Conservation (phyloP, 352 stramenopile species). For the Phytophthora foliorum region DNA sequence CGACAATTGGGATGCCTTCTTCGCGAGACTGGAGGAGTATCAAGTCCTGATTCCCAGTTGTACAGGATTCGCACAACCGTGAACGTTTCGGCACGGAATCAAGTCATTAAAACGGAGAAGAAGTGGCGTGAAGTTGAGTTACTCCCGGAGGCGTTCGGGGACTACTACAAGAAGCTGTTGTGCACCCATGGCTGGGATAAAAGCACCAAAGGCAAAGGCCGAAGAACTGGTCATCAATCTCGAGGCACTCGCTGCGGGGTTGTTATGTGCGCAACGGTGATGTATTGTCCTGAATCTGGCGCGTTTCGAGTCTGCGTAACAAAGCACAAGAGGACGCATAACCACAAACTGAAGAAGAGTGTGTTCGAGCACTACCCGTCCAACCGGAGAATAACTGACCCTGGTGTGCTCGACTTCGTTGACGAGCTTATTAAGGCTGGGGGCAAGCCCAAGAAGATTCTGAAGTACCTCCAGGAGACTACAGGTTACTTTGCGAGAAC, state of each 20-base stretch:
- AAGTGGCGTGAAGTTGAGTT: conserved; percentile 1
- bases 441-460: background rate
- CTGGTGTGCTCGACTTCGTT: conserved; percentile 7
- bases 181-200: conserved; percentile 10
- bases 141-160: background rate
- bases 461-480: background rate
- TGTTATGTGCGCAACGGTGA: background rate
- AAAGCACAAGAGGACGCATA: conserved; percentile 7
- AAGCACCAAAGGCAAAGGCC: background rate
- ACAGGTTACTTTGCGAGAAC: background rate
- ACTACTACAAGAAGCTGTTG: conserved; percentile 12
- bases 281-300: background rate
- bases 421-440: background rate
- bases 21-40: background rate
- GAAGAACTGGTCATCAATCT: background rate
- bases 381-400: background rate
- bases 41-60: background rate
- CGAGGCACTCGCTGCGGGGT: background rate
- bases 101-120: conserved; percentile 2
- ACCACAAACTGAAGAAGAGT: background rate
- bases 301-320: conserved; percentile 3
- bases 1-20: background rate
- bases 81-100: background rate
- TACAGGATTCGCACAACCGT: background rate
- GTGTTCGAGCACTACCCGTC: conserved; percentile 7